phyloP scores from a whole-genome alignment of 345 rosid species.

The Eucalyptus erythrocorys region DNA sequence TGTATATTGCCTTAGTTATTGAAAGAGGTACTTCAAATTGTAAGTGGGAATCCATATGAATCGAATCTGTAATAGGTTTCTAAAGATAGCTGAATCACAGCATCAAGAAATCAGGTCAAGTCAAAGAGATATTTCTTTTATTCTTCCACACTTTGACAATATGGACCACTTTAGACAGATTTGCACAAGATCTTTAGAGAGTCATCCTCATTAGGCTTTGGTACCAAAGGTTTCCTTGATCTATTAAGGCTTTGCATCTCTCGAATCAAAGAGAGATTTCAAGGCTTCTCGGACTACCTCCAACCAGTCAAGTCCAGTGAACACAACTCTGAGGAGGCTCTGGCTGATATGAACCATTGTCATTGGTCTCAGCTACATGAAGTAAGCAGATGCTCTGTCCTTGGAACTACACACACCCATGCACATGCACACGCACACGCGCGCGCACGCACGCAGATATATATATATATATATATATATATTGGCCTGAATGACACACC shows the following conservation, averaged over 20 bases:
- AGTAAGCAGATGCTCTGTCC: neutral
- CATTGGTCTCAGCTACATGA: neutral
- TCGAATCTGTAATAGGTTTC: neutral
- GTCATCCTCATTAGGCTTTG: neutral
- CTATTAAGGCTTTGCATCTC: conserved; percentile 64
- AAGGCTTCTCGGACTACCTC: conserved; percentile 52
- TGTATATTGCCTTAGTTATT: neutral
- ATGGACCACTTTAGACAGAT: neutral
- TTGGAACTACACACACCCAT: neutral
- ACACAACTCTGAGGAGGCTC: conserved; percentile 5
- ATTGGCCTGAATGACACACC: neutral
- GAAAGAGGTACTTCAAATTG: neutral
- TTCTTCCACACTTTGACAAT: neutral
- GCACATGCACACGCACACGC: too few relatives aligned
- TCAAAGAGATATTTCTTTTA: neutral
- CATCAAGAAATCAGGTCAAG: neutral
- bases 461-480: too few relatives aligned
- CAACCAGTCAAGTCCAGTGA: conserved; percentile 19
- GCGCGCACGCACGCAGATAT: too few relatives aligned
- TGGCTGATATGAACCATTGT: conserved; percentile 9
- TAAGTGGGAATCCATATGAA: neutral
- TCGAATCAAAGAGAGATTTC: conserved; percentile 70
- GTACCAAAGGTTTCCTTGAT: neutral
- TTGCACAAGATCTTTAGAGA: neutral
- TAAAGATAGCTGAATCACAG: neutral